Percentiles rank a stretch among this genome's conserved stretches.
Conservation (phyloP, 768 basidiomycete genomes). For the Suillus bovinus region DNA sequence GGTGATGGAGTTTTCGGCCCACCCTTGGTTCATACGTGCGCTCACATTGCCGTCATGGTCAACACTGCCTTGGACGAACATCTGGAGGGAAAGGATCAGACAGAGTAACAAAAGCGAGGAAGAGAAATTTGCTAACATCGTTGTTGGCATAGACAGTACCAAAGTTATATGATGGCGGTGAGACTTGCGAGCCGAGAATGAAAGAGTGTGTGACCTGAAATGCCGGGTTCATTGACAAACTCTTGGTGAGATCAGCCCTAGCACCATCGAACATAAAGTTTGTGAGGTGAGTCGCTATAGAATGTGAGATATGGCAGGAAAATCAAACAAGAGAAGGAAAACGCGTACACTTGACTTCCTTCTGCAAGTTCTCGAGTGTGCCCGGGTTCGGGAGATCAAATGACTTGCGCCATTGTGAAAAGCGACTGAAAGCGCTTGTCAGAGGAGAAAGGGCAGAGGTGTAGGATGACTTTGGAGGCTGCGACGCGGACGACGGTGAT, state of each 20-base stretch:
- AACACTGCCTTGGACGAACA: constrained; percentile 90
- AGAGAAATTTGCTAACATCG: constrained; percentile 47
- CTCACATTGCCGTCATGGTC: constrained; percentile 93
- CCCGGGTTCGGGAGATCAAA: constrained; percentile 91
- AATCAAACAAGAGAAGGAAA: constrained; percentile 10
- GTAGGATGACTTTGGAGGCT: constrained; percentile 41
- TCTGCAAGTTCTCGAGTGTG: constrained; percentile 87
- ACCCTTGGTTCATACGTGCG: constrained; percentile 87
- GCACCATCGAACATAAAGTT: constrained; percentile 98
- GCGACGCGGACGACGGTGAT: constrained; percentile 35
- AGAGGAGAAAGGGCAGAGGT: constrained; percentile 48
- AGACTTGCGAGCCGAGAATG: constrained; percentile 82
- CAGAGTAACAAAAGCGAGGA: constrained; percentile 22
- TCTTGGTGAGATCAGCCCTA: constrained; percentile 93
- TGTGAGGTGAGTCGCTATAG: constrained; percentile 80
- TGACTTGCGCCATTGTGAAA: constrained; percentile 79
- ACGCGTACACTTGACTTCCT: constrained; percentile 83
- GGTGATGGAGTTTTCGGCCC: constrained; percentile 73
- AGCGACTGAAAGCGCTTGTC: constrained; percentile 65
- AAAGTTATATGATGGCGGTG: constrained; percentile 89
- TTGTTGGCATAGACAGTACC: constrained; percentile 89
- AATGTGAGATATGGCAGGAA: constrained; percentile 2
- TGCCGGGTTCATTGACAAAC: constrained; percentile 87
- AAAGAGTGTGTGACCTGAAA: constrained; percentile 99
- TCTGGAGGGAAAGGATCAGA: constrained; percentile 44